phyloP scores from a whole-genome alignment of 306 rosid genomes.

The Herpetospermum pedunculosum region DNA sequence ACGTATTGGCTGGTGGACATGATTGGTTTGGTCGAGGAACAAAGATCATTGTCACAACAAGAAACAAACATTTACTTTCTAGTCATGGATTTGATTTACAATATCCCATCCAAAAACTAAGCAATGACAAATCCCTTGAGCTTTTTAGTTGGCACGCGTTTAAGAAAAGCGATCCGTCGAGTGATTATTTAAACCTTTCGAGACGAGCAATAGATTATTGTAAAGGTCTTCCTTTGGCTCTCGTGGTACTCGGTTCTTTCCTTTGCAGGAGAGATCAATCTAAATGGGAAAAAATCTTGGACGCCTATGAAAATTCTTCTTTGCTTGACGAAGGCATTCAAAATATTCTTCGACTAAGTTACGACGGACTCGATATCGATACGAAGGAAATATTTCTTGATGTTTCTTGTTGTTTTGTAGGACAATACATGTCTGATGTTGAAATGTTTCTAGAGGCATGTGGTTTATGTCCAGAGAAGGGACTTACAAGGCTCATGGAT shows the following conservation, averaged over 20 bases:
- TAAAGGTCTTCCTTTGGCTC: slow-evolving; percentile 28
- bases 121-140: not conserved
- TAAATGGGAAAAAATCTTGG: slow-evolving; percentile 12
- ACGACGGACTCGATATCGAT: not conserved
- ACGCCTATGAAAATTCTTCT: slow-evolving; percentile 7
- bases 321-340: slow-evolving; percentile 3
- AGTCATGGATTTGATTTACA: not conserved
- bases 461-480: slow-evolving; percentile 9
- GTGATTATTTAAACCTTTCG: slow-evolving; percentile 3
- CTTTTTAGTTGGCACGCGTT: slow-evolving; percentile 22
- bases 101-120: not conserved
- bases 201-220: not conserved
- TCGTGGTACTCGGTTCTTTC: slow-evolving; percentile 20
- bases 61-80: not conserved
- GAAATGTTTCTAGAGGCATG: slow-evolving; percentile 10
- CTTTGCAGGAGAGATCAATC: not conserved
- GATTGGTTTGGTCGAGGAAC: slow-evolving; percentile 13
- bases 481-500: not conserved
- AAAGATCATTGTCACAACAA: slow-evolving; percentile 15
- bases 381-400: slow-evolving; percentile 22
- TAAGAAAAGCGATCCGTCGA: not conserved
- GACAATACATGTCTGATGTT: not conserved
- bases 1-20: not conserved
- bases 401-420: slow-evolving; percentile 24
- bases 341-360: slow-evolving; percentile 10